A percentile compares a stretch with the other conserved stretches of the same genome.
Evolutionary conservation across 805 yeast genomes (phyloP).

Genomic region (Spathaspora sp.): DNA sequence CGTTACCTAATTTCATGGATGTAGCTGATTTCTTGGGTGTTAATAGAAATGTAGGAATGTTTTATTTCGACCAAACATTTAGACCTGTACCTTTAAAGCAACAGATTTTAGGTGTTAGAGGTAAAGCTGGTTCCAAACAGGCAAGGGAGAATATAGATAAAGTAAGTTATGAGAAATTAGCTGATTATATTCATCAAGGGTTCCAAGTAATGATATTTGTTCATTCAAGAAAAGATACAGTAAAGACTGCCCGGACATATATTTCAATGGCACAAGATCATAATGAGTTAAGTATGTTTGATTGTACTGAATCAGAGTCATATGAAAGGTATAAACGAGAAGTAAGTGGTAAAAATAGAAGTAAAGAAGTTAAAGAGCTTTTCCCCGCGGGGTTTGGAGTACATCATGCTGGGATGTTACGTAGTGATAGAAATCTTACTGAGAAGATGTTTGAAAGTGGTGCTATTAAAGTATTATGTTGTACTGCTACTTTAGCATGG

Average conservation of each 20-base stretch:
- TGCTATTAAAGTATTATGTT: conserved; percentile 82
- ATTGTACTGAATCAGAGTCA: conserved; percentile 43
- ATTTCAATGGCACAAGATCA: conserved; percentile 63
- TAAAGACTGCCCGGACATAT: conserved; percentile 72
- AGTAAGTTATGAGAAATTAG: conserved; percentile 71
- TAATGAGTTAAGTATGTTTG: conserved; percentile 56
- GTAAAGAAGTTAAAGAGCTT: conserved; percentile 76
- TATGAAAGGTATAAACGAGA: conserved; percentile 56
- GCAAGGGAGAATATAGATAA: conserved; percentile 71
- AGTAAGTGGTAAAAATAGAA: conserved; percentile 61
- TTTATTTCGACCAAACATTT: conserved; percentile 88
- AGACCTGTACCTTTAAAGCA: conserved; percentile 93
- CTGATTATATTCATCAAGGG: conserved; percentile 62
- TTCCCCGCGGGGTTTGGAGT: conserved; percentile 82
- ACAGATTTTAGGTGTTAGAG: conserved; percentile 79
- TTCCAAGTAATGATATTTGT: conserved; percentile 96
- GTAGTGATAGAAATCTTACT: conserved; percentile 84
- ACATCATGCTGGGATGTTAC: conserved; percentile 96
- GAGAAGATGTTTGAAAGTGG: conserved; percentile 86
- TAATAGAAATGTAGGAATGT: conserved; percentile 86
- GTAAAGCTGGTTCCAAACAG: conserved; percentile 75
- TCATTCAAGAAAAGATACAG: conserved; percentile 91
- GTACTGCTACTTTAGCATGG: conserved; percentile 99
- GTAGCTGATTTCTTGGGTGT: conserved; percentile 95
- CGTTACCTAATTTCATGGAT: conserved; percentile 85